Evolutionary conservation across 257 asterid species (phyloP), one percentile per base, ranked within the genome.

Genomic region (Nicotiana sylvestris): DNA sequence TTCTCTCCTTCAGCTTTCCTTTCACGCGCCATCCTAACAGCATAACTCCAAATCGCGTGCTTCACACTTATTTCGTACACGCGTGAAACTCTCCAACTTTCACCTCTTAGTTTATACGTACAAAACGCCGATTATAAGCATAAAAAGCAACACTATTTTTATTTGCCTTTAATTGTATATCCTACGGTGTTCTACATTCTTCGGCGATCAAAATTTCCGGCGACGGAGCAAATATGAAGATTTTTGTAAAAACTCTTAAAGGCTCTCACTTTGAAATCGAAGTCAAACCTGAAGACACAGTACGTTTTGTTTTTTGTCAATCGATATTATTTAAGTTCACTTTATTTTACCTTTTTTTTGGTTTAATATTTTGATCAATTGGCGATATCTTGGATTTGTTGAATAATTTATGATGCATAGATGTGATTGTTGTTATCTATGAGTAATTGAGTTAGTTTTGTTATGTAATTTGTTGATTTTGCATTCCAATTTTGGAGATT

Each of bases 221-320:
- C 35, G 78, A 66, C 55, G 49, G 49, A 66, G 30, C 39, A 81
- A 70, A 79, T 43, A 87, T 87, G 90, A 87, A 87, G 87, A 66
- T 87, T 66, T 85, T 83, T 56, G 88, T 87, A 81, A 85, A 87
- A 84, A 87, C 90, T 58, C 87, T 87, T 65, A 85, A 87, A 64
- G 88, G 90, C 57, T 81, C 82, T 30, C 87, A 84, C 83, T 87
- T 87, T 79, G 87, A 87, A 70, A 60, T 87, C 66, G 77, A 82
- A 78, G 90, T 87, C 55, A 78, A 85, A 27, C 86, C 88, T 9
- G 86, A 85, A 49, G 85, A 87, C 51, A 64, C 84, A 82, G 90
- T 87, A 9, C 29, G 77, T 33, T 81, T 65, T 58, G 6, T 3
- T n/a, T 43, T 39, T 72, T 72, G 17, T 68, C 35, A 32, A 33